Percentiles rank a stretch among this genome's conserved stretches.
Evolutionary conservation across 768 basidiomycete species (phyloP).

Genomic region (Collybiopsis confluens): DNA sequence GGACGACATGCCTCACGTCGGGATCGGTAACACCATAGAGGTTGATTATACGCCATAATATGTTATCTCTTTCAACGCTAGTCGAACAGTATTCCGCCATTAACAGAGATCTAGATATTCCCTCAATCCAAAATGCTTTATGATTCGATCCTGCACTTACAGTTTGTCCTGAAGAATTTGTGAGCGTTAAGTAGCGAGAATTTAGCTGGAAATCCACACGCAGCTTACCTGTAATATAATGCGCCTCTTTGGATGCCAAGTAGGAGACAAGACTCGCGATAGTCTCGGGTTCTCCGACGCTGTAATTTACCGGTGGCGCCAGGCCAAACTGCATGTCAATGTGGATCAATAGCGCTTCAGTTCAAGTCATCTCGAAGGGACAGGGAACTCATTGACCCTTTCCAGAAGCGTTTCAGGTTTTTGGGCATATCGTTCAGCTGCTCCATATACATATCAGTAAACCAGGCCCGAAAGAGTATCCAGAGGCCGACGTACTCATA

Average conservation of each 20-base stretch:
- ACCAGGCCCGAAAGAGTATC: no score
- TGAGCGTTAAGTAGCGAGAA: background rate
- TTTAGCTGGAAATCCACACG: no score
- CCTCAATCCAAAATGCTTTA: background rate
- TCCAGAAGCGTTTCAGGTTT: no score
- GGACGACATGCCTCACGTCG: no score
- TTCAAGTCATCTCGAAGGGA: background rate
- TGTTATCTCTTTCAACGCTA: no score
- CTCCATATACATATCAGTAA: no score
- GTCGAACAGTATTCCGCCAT: background rate
- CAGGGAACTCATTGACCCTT: no score
- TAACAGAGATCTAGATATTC: background rate
- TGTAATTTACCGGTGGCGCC: slow-evolving; percentile 4
- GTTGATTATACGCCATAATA: no score
- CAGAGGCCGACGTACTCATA: no score
- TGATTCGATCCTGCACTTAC: background rate
- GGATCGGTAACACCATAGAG: no score
- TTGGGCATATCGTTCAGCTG: no score
- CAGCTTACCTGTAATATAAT: slow-evolving; percentile 23
- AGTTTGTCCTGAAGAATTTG: background rate
- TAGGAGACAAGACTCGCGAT: slow-evolving; percentile 24
- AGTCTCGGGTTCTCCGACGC: slow-evolving; percentile 10
- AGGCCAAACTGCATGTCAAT: slow-evolving; percentile 8
- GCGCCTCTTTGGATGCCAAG: slow-evolving; percentile 24
- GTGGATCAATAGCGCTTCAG: background rate